Base-by-base conservation (phyloP, 306 rosid species). In the Cicer bijugum region DNA sequence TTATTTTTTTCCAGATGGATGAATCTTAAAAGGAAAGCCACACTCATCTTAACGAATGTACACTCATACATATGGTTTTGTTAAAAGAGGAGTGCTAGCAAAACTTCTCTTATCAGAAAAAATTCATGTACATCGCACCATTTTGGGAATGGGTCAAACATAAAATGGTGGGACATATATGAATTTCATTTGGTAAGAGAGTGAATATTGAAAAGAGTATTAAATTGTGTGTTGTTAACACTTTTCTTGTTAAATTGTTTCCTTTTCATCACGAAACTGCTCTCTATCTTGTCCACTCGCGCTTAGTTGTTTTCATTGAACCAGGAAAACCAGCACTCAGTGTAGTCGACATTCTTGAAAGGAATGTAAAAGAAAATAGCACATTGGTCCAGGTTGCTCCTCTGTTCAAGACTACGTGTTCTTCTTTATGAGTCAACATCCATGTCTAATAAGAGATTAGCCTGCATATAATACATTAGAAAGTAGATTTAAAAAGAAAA, bases 261-360 rank as follows among this genome's bases (percentile, higher is more conserved):
- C 66, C 43, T 23, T 51, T 60, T 23, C 57, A 43, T 65, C 67
- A 23, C 45, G 17, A 59, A 58, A 44, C 35, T 15, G 42, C 28
- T 40, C 23, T 72, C 64, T n/a, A 23, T 45, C 7, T 64, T 4
- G 42, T 17, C 52, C 62, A 53, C 38, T 60, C 72, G 69, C 51
- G 45, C 40, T 16, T 66, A 51, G 71, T 43, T 65, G 47, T 57
- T 76, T 56, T 67, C 3, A 37, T 77, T 74, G 81, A 59, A 78
- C 78, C 86, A 91, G 98, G 98, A 53, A 94, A 91, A 84, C 95
- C 91, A 65, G 89, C 98, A 28, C 86, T 84, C 69, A 94, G 96
- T 82, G 83, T 68, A 74, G 95, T 88, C 75, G 81, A 83, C 44
- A 86, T 91, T 84, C 85, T 94, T 35, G 87, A 91, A 80, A 89